Evolutionary conservation across 2,329 filamentous ascomycete species (phyloP), one percentile per base, ranked within the genome.

Genomic region (Ilyonectria mors-panacis): DNA sequence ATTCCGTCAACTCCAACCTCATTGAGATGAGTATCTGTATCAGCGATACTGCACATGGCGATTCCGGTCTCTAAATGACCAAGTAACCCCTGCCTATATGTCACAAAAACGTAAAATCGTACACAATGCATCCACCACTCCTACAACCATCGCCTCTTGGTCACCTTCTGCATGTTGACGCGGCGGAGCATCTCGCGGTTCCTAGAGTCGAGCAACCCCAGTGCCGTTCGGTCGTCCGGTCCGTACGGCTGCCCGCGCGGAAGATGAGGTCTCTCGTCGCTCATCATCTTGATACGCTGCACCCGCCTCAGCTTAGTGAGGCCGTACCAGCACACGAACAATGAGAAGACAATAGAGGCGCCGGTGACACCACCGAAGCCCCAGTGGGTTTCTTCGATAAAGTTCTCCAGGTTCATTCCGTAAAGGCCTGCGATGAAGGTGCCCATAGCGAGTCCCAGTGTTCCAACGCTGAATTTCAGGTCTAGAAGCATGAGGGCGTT

Each of bases 351-450:
- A 63, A 92, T 87, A 64, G 93, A 97, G 67, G 88, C 84, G 19
- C 84, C 85, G 2, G 92, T 94, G 67, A 99, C 91, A 60, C 89
- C 89, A 53, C 87, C 87, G 79, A 99, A 98, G 12, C 95, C 96
- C 80, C 94, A 88, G 80, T 94, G 89, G 1, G 93, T 95, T 79
- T 98, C 95, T 84, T 99, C 96, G 75, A 98, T 94, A 81, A 98
- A 98, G 82, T 98, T 98, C 79, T 98, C 97, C 71, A 99, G 85
- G 84, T 99, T 99, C 95, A 98, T 98, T 75, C 96, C 96, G 86
- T 98, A 99, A n/a, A 99, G 90, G n/a, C 95, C 95, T 9, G 96
- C 97, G 75, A 98, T 88, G 78, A 98, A 97, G 56, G 96, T 98
- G 62, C 96, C 96, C 78, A 95, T 94, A 61, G 94, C 95, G 54